These are phyloP conservation scores for Oligophagozyma castellii DNA, from an alignment of 1,139 yeast species.

Conservation along the genomic window DNA sequence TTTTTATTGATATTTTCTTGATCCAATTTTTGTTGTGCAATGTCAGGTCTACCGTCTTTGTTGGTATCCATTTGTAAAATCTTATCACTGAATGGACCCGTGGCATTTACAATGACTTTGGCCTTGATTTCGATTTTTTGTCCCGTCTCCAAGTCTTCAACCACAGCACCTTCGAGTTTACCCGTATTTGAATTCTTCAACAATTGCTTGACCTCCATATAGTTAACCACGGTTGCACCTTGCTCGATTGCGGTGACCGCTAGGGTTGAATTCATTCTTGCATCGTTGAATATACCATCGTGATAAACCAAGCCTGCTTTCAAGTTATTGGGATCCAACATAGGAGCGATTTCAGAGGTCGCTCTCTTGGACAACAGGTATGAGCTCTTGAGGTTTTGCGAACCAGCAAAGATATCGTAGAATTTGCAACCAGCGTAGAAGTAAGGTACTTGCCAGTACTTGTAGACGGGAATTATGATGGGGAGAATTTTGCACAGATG, in stretches of 20 bases:
- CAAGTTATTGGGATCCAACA: constrained; percentile 65
- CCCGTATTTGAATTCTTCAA: constrained; percentile 46
- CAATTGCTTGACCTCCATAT: constrained; percentile 67
- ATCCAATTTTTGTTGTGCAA: constrained; percentile 22
- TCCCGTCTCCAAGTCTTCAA: constrained; percentile 63
- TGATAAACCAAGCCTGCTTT: constrained; percentile 90
- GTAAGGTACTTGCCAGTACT: constrained; percentile 94
- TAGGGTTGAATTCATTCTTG: constrained; percentile 78
- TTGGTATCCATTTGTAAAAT: constrained; percentile 78
- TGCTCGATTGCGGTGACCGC: constrained; percentile 75
- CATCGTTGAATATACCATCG: constrained; percentile 89
- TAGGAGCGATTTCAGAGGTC: constrained; percentile 72
- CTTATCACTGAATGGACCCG: constrained; percentile 86
- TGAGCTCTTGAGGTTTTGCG: constrained; percentile 69
- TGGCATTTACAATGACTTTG: constrained; percentile 76
- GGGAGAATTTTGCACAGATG: constrained; percentile 81
- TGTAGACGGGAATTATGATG: constrained; percentile 88
- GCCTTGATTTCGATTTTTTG: constrained; percentile 46
- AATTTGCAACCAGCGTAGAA: constrained; percentile 84
- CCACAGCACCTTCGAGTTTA: constrained; percentile 62
- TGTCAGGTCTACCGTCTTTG: constrained; percentile 42
- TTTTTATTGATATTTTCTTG: constrained; percentile 24
- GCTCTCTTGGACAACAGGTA: constrained; percentile 57
- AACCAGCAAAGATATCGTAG: constrained; percentile 90
- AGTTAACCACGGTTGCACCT: constrained; percentile 86